Evolutionary conservation across 768 basidiomycete species (phyloP).

Genomic region (Rhizopogon vesiculosus): DNA sequence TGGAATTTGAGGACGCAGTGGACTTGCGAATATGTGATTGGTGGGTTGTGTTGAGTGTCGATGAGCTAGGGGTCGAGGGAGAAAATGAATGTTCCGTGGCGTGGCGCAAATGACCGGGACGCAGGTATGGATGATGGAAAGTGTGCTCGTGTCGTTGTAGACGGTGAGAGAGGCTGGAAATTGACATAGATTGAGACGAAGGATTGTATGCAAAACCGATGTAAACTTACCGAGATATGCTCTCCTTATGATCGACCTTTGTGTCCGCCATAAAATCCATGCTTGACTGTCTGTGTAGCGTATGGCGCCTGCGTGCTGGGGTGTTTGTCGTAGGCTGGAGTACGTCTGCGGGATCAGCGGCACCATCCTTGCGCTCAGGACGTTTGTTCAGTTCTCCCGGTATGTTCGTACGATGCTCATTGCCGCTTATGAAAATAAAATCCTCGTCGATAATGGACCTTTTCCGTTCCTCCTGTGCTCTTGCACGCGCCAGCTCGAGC

Average conservation of each 20-base stretch:
- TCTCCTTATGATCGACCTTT: constrained; percentile 39
- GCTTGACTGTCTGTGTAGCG: constrained; percentile 76
- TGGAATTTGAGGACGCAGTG: constrained; percentile 23
- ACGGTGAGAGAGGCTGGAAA: not conserved
- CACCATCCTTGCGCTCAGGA: constrained; percentile 7
- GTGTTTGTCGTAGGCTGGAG: constrained; percentile 46
- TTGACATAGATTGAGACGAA: not conserved
- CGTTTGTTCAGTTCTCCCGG: not conserved
- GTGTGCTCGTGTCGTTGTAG: not conserved
- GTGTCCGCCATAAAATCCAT: constrained; percentile 76
- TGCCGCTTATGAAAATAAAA: constrained; percentile 14
- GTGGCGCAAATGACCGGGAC: not conserved
- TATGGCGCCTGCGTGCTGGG: constrained; percentile 41
- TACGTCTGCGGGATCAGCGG: constrained; percentile 32
- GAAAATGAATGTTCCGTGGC: not conserved
- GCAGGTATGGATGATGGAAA: not conserved
- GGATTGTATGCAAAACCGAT: constrained; percentile 6
- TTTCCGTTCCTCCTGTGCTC: constrained; percentile 50
- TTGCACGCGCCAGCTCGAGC: constrained; percentile 67
- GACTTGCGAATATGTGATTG: constrained; percentile 20
- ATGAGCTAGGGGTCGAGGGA: not conserved
- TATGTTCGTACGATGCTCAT: not conserved
- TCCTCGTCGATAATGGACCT: constrained; percentile 46
- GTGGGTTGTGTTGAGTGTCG: not conserved
- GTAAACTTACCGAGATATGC: constrained; percentile 54